Evolutionary conservation across 2,329 filamentous ascomycete genomes (phyloP).

Genomic region (Amylocarpus encephaloides): DNA sequence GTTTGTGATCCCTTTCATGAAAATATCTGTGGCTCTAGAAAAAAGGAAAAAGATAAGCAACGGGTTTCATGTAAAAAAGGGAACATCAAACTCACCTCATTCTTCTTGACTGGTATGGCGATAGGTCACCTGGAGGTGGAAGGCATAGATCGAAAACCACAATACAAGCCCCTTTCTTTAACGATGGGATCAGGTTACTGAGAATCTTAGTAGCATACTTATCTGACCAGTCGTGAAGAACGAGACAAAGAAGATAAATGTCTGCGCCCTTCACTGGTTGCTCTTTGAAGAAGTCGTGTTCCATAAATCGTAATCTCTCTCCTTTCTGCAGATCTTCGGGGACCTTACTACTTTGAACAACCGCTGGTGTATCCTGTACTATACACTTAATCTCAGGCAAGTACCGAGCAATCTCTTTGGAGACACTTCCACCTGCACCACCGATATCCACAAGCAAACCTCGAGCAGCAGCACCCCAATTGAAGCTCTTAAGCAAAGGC

Average conservation of each 20-base stretch:
- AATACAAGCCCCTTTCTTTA: conserved; percentile 38
- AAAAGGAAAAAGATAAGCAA: not conserved
- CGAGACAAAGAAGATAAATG: conserved; percentile 40
- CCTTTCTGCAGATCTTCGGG: conserved; percentile 13
- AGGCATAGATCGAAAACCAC: conserved; percentile 5
- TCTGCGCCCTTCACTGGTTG: conserved; percentile 38
- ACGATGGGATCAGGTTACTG: conserved; percentile 34
- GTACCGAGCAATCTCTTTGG: conserved; percentile 19
- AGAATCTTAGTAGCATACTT: conserved; percentile 33
- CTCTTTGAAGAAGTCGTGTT: conserved; percentile 40
- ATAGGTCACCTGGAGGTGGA: not conserved
- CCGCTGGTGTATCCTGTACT: conserved; percentile 33
- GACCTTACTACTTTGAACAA: conserved; percentile 25
- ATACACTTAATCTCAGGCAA: conserved; percentile 26
- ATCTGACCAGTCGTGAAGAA: conserved; percentile 44
- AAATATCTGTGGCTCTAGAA: conserved; percentile 41
- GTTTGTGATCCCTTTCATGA: conserved; percentile 43
- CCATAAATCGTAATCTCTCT: conserved; percentile 23
- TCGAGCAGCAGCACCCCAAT: not conserved
- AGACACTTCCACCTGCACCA: conserved; percentile 21
- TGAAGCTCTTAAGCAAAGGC: not conserved
- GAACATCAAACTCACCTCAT: conserved; percentile 1
- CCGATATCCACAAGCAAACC: conserved; percentile 17
- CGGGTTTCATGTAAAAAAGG: not conserved
- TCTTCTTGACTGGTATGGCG: not conserved